Evolutionary conservation across 148 eudicot genomes (phyloP).

Genomic region (Camellia granthamiana): DNA sequence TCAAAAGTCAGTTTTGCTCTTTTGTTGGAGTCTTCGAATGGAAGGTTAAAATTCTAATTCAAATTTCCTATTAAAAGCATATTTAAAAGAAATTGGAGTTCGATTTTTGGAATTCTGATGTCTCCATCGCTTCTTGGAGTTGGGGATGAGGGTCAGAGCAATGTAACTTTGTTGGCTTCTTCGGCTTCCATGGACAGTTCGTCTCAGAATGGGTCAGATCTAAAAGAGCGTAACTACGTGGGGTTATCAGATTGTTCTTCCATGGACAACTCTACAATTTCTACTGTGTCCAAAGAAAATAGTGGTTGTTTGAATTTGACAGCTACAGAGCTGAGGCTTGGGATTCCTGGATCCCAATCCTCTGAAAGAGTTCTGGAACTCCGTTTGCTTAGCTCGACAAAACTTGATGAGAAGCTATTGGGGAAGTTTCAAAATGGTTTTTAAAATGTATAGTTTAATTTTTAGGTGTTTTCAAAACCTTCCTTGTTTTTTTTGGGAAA

Average conservation of each 20-base stretch:
- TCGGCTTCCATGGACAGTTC: slow-evolving; percentile 23
- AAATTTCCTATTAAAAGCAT: slow-evolving; percentile 3
- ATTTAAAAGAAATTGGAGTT: slow-evolving; percentile 7
- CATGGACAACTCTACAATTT: slow-evolving; percentile 38
- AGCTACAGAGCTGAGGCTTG: slow-evolving; percentile 32
- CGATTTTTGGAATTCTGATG: slow-evolving; percentile 21
- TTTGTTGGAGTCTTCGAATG: not conserved
- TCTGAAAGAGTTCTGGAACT: slow-evolving; percentile 34
- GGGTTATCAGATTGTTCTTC: slow-evolving; percentile 50
- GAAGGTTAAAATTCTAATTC: not conserved
- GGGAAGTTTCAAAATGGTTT: too few species aligned
- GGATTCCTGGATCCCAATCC: slow-evolving; percentile 53
- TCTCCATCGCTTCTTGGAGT: slow-evolving; percentile 29
- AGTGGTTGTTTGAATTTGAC: slow-evolving; percentile 26
- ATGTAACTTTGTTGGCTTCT: slow-evolving; percentile 29
- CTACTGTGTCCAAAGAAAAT: slow-evolving; percentile 28
- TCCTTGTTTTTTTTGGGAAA: too few species aligned
- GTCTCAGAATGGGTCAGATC: slow-evolving; percentile 13
- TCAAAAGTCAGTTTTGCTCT: not conserved
- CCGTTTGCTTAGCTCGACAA: slow-evolving; percentile 18
- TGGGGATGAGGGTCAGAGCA: slow-evolving; percentile 28
- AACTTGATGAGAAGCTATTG: slow-evolving; percentile 34
- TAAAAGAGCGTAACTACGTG: slow-evolving; percentile 44
- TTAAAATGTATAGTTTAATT: too few species aligned
- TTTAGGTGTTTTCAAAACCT: too few species aligned